These are phyloP conservation scores for Emericellopsis atlantica DNA, from an alignment of 2,329 filamentous ascomycete species.

Conservation along the genomic window DNA sequence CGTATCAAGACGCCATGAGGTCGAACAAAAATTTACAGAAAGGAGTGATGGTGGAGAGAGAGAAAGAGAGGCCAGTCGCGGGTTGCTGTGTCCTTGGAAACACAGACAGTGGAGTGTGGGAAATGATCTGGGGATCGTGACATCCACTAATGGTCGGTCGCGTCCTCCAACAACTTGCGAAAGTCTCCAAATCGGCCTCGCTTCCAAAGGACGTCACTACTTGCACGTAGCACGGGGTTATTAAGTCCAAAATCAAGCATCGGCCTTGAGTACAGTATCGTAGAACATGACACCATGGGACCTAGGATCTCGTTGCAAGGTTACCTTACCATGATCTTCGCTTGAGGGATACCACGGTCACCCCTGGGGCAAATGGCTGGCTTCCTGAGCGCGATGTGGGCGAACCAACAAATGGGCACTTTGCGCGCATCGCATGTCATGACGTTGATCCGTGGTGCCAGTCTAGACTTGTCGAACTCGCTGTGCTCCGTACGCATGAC, in stretches of 20 bases:
- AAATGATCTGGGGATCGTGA: neutral
- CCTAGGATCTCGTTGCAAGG: neutral
- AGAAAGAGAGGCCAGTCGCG: neutral
- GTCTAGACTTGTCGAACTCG: no score
- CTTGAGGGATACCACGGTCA: neutral
- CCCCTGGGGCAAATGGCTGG: neutral
- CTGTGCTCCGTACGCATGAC: neutral
- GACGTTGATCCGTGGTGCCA: no score
- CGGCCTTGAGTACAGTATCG: neutral
- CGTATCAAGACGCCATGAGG: slow-evolving; percentile 5
- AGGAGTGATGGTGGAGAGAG: neutral
- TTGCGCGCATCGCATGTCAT: no score
- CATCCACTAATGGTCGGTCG: neutral
- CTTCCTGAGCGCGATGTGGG: no score
- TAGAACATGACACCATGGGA: neutral
- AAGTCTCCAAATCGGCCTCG: neutral
- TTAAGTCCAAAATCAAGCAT: neutral
- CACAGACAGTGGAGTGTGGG: neutral
- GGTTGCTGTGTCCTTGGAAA: neutral
- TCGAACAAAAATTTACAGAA: neutral
- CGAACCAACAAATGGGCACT: no score
- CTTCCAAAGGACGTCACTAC: no score
- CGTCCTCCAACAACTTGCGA: neutral
- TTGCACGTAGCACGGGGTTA: neutral
- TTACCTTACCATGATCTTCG: no score